Conservation (phyloP, 1,284 basidiomycete genomes). For the Pseudozyma sp. region DNA sequence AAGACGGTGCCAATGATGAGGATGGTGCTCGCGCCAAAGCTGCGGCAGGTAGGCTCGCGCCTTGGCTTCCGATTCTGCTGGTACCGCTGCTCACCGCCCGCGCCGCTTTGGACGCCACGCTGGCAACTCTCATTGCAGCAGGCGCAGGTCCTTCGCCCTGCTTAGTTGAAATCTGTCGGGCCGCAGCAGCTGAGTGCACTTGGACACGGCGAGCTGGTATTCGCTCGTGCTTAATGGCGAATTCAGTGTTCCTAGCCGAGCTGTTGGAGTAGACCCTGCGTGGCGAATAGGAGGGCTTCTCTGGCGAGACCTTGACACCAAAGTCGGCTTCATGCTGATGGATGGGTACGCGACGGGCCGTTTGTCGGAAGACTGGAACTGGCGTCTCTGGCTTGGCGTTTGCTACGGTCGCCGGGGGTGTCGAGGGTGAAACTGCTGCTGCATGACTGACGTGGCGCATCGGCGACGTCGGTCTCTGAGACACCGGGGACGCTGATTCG, state of each 20-base stretch:
- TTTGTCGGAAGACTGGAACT: conserved; percentile 40
- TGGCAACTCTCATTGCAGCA: conserved; percentile 11
- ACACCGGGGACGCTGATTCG: not conserved
- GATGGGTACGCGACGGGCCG: conserved; percentile 43
- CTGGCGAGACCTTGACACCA: conserved; percentile 46
- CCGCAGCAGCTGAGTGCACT: conserved; percentile 9
- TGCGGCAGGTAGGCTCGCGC: conserved; percentile 17
- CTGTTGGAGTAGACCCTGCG: conserved; percentile 33
- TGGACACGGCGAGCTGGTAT: conserved; percentile 42
- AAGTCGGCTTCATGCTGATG: conserved; percentile 51
- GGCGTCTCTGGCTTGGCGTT: conserved; percentile 28
- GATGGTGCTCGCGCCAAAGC: conserved; percentile 16
- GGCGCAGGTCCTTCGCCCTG: not conserved
- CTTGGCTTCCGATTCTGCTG: conserved; percentile 21
- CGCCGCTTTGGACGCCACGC: conserved; percentile 34
- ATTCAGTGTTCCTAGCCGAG: conserved; percentile 31
- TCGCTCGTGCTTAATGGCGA: conserved; percentile 27
- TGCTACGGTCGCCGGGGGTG: conserved; percentile 1
- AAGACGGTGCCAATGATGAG: not conserved
- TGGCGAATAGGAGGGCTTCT: conserved; percentile 36
- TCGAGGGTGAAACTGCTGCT: conserved; percentile 2
- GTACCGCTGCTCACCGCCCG: conserved; percentile 21
- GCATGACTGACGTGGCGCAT: not conserved
- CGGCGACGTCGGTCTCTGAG: conserved; percentile 8
- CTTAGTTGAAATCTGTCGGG: conserved; percentile 10